These are phyloP conservation scores for Rhodotorula glutinis DNA, from an alignment of 1,284 basidiomycete genomes.

Conservation along the genomic window DNA sequence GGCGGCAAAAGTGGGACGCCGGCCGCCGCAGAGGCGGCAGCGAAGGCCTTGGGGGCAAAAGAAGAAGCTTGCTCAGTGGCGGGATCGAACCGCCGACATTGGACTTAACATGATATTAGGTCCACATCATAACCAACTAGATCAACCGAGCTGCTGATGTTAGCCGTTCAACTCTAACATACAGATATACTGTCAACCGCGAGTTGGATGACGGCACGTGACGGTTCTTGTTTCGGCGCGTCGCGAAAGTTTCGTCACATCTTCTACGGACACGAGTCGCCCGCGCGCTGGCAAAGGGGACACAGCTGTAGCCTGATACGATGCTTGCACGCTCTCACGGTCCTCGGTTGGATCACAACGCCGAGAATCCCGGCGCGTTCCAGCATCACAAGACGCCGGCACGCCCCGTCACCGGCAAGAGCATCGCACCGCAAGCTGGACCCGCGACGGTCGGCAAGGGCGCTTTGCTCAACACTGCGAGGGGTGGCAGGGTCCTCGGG, in stretches of 20 bases:
- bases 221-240: background rate
- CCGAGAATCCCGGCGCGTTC: slow-evolving; percentile 14
- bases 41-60: background rate
- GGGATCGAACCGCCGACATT: slow-evolving; percentile 21
- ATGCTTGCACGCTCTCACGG: slow-evolving; percentile 18
- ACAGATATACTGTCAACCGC: accelerated
- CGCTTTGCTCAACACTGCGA: slow-evolving; percentile 6
- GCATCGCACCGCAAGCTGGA: background rate
- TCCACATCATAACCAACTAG: slow-evolving; percentile 21
- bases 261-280: too few relatives aligned
- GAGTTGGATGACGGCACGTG: too few relatives aligned
- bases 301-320: too few relatives aligned
- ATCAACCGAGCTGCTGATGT: slow-evolving; percentile 8
- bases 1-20: background rate
- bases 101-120: slow-evolving; percentile 9
- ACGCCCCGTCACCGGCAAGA: slow-evolving; percentile 12
- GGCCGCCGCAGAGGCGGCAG: too few relatives aligned
- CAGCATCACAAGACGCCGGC: slow-evolving; percentile 24
- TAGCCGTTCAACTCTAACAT: accelerated
- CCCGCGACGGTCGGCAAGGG: slow-evolving; percentile 19
- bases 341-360: slow-evolving; percentile 11
- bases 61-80: slow-evolving; percentile 9
- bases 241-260: background rate
- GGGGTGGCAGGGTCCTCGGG: slow-evolving; percentile 15
- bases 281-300: too few relatives aligned